Evolutionary conservation across 2,329 filamentous ascomycete genomes (phyloP).

Genomic region (Penicillium palitans): DNA sequence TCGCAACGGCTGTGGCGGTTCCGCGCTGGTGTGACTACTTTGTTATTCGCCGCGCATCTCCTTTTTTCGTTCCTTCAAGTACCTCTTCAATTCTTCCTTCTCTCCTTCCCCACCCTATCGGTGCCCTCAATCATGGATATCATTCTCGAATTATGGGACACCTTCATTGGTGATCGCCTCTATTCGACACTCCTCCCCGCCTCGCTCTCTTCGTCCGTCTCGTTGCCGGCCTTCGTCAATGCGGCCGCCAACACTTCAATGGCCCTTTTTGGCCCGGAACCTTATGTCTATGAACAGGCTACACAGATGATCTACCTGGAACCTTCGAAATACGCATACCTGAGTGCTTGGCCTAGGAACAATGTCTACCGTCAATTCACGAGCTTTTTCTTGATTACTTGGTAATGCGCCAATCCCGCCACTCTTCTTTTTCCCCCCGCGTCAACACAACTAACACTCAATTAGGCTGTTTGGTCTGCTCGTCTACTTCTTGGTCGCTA

Average conservation of each 20-base stretch:
- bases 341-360: slow-evolving; percentile 75
- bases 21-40: slow-evolving; percentile 38
- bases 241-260: slow-evolving; percentile 56
- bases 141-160: slow-evolving; percentile 81
- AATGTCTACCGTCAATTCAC: slow-evolving; percentile 72
- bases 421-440: not conserved
- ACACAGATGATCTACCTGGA: slow-evolving; percentile 67
- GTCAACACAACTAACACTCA: slow-evolving; percentile 3
- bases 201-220: slow-evolving; percentile 55
- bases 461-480: slow-evolving; percentile 78
- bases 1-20: slow-evolving; percentile 30
- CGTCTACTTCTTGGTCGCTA: slow-evolving; percentile 81
- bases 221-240: slow-evolving; percentile 51
- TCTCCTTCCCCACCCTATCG: not conserved
- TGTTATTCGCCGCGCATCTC: slow-evolving; percentile 14
- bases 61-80: slow-evolving; percentile 16
- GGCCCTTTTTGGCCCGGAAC: slow-evolving; percentile 54
- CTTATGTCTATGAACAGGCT: slow-evolving; percentile 65
- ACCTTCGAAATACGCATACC: slow-evolving; percentile 74
- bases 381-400: slow-evolving; percentile 80
- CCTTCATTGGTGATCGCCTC: slow-evolving; percentile 73
- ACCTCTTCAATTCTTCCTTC: not conserved
- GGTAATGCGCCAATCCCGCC: slow-evolving; percentile 56
- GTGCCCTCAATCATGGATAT: slow-evolving; percentile 70
- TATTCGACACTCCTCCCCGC: slow-evolving; percentile 73